Evolutionary conservation across 805 yeast genomes (phyloP), one percentile per base, ranked within the genome.

Genomic region (Zygoascus biomembranicola): DNA sequence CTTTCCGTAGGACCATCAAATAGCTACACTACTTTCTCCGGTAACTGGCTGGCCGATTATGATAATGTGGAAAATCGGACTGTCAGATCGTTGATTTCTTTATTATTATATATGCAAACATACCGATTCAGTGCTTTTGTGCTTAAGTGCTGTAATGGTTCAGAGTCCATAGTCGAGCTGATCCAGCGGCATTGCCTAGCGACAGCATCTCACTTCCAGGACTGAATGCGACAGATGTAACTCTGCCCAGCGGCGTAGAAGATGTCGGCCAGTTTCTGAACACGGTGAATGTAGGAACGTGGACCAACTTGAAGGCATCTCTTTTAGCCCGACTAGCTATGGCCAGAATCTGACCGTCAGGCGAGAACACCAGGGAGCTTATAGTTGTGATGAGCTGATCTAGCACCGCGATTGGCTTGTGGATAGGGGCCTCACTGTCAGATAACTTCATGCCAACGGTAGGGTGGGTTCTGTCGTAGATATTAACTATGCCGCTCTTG

Each of bases 181-280:
- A 83, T 9, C 99, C 99, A 26, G 82, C 87, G 63, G 88, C 95
- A 63, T 90, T 92, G 57, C 96, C 99, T 1, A 89, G 80, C 16
- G 90, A 88, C 49, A 94, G 68, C 83, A 90, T 80, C 69, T 88
- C 94, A 55, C 83, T 81, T 57, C 80, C 80, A 28, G 94, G 89
- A 44, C 95, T 82, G 69, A 92, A 92, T 14, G 81, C 79, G 2
- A 82, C 84, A 16, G 83, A 70, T 0, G 97, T 87, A 35, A 94
- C 97, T 60, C 85, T 82, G n/a, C 99, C 99, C 60, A 94, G 77
- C 10, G 99, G 98, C 0, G 99, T 92, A 5, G 90, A 90, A 51
- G 92, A 83, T 1, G 98, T 94, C 16, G 99, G 99, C 99, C 99
- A 94, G 73, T 94, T 94, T 49, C 83, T 76, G 71, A 83, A 94